Evolutionary conservation across 768 basidiomycete genomes (phyloP), one percentile per base, ranked within the genome.

Genomic region (Grammothele lineata): DNA sequence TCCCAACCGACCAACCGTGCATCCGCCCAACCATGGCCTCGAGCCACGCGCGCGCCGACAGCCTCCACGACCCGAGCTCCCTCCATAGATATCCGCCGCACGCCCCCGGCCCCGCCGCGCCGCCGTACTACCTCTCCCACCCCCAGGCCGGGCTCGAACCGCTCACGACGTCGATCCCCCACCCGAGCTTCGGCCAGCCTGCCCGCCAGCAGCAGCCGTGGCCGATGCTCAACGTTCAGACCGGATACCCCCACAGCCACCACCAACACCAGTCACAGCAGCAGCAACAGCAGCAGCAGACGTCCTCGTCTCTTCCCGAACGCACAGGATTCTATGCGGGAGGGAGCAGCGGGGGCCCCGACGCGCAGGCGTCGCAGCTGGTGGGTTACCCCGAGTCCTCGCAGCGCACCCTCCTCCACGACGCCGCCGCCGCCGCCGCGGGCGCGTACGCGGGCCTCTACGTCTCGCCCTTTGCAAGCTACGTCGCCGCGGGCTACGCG

Each of bases 311-410:
- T 6, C 46, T 51, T 51, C 30, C 46, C 18, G 60, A 58, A 22
- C 54, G 55, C 38, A 43, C 57, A 11, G 24, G 34, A 14, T 52
- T 52, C 45, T 52, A 47, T 43, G 19, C 51, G 32, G 49, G 40
- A 34, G n/a, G n/a, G n/a, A n/a, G n/a, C n/a, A n/a, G n/a, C n/a
- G 53, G 48, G 37, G 58, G 55, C 48, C 42, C 53, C 11, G 55
- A 51, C 33, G 26, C 54, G 21, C 54, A 57, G 42, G 22, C 43
- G 39, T 33, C 51, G 19, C 55, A 57, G 43, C 23, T 48, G 37
- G 58, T 61, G 17, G 60, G 57, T 12, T 64, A 62, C 48, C 63
- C 63, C 15, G 63, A 64, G 55, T 62, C 61, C 18, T 64, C 63
- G 4, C 63, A 64, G 60, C 55, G 63, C 51, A 64, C 63, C 14